phyloP scores from a whole-genome alignment of 2,329 filamentous ascomycete species.

The Cadophora malorum region DNA sequence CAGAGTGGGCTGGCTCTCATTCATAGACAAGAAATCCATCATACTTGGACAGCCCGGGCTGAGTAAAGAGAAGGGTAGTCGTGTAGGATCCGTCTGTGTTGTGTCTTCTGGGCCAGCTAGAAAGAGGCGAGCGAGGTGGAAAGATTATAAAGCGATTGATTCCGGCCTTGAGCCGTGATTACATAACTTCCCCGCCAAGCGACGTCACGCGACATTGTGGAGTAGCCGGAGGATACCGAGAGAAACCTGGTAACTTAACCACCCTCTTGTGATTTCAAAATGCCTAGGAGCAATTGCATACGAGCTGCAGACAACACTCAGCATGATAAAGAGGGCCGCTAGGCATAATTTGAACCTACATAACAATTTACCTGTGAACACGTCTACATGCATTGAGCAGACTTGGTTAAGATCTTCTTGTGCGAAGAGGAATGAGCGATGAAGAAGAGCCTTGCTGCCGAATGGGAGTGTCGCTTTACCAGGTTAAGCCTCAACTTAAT shows the following conservation, averaged over 20 bases:
- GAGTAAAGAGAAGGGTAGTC: no score
- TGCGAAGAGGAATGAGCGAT: conserved; percentile 5
- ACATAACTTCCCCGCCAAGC: no score
- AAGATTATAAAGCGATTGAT: no score
- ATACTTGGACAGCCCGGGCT: no score
- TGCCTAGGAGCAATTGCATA: conserved; percentile 5
- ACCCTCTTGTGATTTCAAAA: background rate
- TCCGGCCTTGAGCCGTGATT: no score
- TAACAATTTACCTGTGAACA: conserved; percentile 7
- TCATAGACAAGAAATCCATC: no score
- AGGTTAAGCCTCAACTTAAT: conserved; percentile 7
- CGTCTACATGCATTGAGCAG: conserved; percentile 10
- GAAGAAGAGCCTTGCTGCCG: conserved; percentile 8
- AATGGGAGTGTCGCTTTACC: conserved; percentile 9
- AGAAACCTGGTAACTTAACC: background rate
- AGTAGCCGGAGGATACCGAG: no score
- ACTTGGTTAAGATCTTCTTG: conserved; percentile 1
- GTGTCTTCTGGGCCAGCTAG: no score
- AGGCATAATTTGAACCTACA: conserved; percentile 3
- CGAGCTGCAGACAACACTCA: conserved; percentile 1
- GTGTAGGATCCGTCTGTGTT: no score
- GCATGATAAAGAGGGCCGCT: conserved; percentile 6
- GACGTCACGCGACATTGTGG: no score
- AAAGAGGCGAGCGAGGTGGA: no score
- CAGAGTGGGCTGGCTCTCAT: no score